These are phyloP conservation scores for Hypericum perforatum DNA, from an alignment of 345 rosid genomes.

Conservation along the genomic window DNA sequence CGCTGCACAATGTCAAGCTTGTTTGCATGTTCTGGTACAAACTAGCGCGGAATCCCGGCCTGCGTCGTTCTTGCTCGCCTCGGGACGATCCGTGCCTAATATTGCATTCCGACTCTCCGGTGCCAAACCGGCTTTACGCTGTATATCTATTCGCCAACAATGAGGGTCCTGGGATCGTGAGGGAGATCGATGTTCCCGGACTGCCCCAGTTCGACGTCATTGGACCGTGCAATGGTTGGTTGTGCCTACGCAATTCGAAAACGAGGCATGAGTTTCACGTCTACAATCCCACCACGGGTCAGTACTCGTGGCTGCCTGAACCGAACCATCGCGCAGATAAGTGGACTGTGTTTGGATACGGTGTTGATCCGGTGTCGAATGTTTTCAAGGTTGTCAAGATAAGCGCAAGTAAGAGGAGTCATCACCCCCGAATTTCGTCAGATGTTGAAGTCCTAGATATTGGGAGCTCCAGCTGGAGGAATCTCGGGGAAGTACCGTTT, in stretches of 20 bases:
- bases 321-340: constrained; percentile 21
- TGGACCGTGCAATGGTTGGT: constrained; percentile 56
- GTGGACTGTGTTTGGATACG: constrained; percentile 52
- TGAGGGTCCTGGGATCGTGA: too few relatives aligned
- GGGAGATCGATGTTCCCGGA: too few relatives aligned
- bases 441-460: constrained; percentile 48
- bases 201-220: too few relatives aligned
- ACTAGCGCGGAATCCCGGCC: background rate
- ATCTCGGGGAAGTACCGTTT: constrained; percentile 6
- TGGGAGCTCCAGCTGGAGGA: constrained; percentile 27
- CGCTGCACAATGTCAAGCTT: too few relatives aligned
- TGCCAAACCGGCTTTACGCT: background rate
- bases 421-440: constrained; percentile 31
- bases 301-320: constrained; percentile 32
- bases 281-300: constrained; percentile 52
- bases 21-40: too few relatives aligned
- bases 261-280: constrained; percentile 30
- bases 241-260: constrained; percentile 41
- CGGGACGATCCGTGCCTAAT: background rate
- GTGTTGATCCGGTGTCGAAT: constrained; percentile 35
- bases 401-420: background rate
- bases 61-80: background rate
- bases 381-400: constrained; percentile 58
- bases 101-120: background rate
- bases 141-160: too few relatives aligned